Evolutionary conservation across 164 flowering plant genomes (phyloP).

Genomic region (Protea cynaroides): DNA sequence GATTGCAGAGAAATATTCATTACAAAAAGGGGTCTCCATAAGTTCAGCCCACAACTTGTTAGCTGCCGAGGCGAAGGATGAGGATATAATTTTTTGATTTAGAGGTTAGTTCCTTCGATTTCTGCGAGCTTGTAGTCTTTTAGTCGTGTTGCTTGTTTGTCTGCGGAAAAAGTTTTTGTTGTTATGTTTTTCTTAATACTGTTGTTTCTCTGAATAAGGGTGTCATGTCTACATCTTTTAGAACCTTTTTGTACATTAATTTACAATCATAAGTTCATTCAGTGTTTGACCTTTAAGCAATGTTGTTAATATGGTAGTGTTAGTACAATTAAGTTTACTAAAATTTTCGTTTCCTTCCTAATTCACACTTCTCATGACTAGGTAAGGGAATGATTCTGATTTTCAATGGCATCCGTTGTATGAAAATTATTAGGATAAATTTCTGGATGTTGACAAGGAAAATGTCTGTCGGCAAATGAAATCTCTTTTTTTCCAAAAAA

Average conservation of each 20-base stretch:
- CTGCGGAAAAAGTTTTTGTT: neutral
- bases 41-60: slow-evolving; percentile 55
- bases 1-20: slow-evolving; percentile 54
- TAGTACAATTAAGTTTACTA: no score
- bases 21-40: slow-evolving; percentile 61
- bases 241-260: slow-evolving; percentile 8
- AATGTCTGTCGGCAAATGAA: neutral
- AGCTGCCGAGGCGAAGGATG: slow-evolving; percentile 48
- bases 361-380: no score
- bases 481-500: neutral
- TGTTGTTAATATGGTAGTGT: neutral
- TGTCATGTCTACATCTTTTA: neutral
- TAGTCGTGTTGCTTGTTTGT: slow-evolving; percentile 7
- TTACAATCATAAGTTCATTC: neutral
- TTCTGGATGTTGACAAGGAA: neutral
- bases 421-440: neutral
- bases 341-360: no score
- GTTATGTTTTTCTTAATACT: slow-evolving; percentile 3
- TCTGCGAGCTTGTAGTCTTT: slow-evolving; percentile 3
- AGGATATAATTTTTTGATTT: slow-evolving; percentile 72
- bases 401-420: neutral
- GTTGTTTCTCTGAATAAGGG: slow-evolving; percentile 10
- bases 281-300: neutral
- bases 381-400: neutral
- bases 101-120: slow-evolving; percentile 16